Percentiles rank a stretch among this genome's conserved stretches.
Conservation (phyloP, 177 flowering plant genomes). For the Vitis hybrid region DNA sequence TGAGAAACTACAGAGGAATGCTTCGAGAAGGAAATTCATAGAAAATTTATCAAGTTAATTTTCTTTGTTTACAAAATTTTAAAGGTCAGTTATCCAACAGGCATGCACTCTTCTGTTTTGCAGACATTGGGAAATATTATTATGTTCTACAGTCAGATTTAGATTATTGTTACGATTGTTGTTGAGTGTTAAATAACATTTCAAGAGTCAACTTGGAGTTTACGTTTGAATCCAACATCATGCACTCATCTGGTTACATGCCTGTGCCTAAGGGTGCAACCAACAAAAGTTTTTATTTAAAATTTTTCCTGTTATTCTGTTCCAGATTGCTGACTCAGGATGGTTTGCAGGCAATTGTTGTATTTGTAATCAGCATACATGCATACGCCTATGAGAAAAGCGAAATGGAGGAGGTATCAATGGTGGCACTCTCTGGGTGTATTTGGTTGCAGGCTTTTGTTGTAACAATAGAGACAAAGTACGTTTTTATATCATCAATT, state of each 20-base stretch:
- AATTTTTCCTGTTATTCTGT: background rate
- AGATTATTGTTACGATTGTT: no score
- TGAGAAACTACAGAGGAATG: no score
- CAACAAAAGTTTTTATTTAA: background rate
- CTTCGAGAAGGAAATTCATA: no score
- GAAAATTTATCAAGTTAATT: no score
- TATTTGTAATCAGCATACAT: constrained; percentile 79
- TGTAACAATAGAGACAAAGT: constrained; percentile 89
- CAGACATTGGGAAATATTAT: no score
- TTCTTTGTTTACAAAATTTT: no score
- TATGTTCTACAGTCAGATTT: no score
- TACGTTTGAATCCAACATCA: background rate
- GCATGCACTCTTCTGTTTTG: no score
- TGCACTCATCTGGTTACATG: background rate
- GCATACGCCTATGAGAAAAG: constrained; percentile 86
- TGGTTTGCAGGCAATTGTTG: constrained; percentile 77
- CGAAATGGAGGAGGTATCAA: constrained; percentile 90
- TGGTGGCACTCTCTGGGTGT: constrained; percentile 99
- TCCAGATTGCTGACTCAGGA: constrained; percentile 1
- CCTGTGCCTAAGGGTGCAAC: background rate
- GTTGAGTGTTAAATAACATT: no score
- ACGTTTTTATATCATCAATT: constrained; percentile 25
- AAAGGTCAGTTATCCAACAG: no score
- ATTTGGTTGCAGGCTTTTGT: constrained; percentile 99
- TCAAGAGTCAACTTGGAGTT: background rate